Conservation (phyloP, 148 eudicot genomes). For the Rhododendron simsii region DNA sequence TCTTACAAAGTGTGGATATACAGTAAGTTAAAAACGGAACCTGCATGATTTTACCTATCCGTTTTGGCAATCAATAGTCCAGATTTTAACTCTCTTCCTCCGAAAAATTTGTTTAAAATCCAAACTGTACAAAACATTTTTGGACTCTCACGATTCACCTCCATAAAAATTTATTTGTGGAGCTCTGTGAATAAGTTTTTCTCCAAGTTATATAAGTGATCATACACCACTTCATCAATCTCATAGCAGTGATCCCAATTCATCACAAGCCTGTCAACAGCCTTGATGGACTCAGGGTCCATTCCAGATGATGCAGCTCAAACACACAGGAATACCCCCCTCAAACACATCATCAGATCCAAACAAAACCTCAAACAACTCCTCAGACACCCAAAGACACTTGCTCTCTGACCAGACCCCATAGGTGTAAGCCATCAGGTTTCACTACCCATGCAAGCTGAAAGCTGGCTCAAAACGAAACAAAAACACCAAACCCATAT, state of each 20-base stretch:
- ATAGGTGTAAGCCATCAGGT: slow-evolving; percentile 30
- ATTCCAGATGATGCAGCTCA: background rate
- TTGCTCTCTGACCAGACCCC: slow-evolving; percentile 14
- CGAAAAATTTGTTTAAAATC: no score
- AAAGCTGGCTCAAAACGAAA: slow-evolving; percentile 29
- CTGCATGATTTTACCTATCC: no score
- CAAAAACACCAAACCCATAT: background rate
- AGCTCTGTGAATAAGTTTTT: no score
- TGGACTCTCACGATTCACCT: no score
- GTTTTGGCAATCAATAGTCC: no score
- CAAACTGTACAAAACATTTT: no score
- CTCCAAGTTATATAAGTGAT: background rate
- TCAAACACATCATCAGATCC: background rate
- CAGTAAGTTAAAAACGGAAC: no score
- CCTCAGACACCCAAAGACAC: background rate
- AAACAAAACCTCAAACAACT: background rate
- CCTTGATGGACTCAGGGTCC: background rate
- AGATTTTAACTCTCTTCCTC: no score
- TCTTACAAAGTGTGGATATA: background rate
- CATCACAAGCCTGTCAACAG: background rate
- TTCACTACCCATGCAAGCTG: slow-evolving; percentile 34
- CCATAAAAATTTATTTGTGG: no score
- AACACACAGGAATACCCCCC: background rate
- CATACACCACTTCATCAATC: background rate
- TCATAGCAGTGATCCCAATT: background rate